Evolutionary conservation across 1,284 basidiomycete genomes (phyloP).

Genomic region (Malassezia equina): DNA sequence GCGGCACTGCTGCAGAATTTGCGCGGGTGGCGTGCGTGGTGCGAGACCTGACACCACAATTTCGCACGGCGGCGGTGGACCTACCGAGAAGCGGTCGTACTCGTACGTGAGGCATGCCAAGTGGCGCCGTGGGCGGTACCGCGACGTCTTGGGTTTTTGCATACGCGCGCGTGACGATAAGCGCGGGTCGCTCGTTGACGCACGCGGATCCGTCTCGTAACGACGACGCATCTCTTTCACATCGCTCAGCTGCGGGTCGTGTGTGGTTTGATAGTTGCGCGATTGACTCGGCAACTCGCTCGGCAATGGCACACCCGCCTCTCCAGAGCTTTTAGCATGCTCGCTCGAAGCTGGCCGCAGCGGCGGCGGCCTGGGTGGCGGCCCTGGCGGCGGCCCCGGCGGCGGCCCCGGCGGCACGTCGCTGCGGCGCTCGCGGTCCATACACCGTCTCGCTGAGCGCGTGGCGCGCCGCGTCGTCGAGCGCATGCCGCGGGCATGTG

Average conservation of each 20-base stretch:
- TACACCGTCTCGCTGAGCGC: neutral
- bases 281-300: neutral
- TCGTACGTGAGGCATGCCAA: slow-evolving; percentile 46
- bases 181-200: slow-evolving; percentile 7
- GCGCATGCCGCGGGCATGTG: neutral
- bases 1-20: slow-evolving; percentile 62
- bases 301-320: neutral
- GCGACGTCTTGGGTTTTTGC: neutral
- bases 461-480: no score
- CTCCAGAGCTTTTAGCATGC: no score
- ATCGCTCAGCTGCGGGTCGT: slow-evolving; percentile 7
- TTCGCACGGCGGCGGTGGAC: slow-evolving; percentile 56
- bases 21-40: slow-evolving; percentile 60
- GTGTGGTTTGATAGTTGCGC: slow-evolving; percentile 10
- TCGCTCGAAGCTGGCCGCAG: no score
- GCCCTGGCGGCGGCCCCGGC: slow-evolving; percentile 7
- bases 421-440: neutral
- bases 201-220: slow-evolving; percentile 4
- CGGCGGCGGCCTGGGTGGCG: no score
- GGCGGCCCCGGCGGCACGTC: slow-evolving; percentile 2
- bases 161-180: neutral
- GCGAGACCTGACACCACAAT: slow-evolving; percentile 67
- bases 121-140: neutral
- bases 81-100: slow-evolving; percentile 67
- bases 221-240: slow-evolving; percentile 9